Evolutionary conservation across 1,284 basidiomycete genomes (phyloP).

Genomic region (Irpex sp.): DNA sequence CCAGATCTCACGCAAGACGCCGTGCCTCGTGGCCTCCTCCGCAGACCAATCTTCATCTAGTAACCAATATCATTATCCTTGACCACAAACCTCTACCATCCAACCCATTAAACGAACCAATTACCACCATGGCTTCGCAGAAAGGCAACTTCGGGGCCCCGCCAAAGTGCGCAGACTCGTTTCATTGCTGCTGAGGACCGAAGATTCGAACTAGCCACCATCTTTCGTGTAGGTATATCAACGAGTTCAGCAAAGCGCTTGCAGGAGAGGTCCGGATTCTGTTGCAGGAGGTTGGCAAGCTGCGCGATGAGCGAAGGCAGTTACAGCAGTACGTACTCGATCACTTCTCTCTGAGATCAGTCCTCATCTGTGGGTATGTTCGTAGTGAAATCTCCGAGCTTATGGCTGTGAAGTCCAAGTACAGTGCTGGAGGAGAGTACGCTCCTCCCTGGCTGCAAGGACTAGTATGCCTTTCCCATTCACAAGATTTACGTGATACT

Average conservation of each 20-base stretch:
- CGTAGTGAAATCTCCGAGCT: conserved; percentile 70
- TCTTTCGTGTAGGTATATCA: conserved; percentile 47
- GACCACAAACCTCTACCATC: not conserved
- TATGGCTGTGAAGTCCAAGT: conserved; percentile 73
- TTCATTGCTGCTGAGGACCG: not conserved
- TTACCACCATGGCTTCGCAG: not conserved
- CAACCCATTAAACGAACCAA: not conserved
- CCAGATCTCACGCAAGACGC: not conserved
- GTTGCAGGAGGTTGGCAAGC: conserved; percentile 68
- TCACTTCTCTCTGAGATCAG: not conserved
- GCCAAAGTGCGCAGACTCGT: conserved; percentile 11
- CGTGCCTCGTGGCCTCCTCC: not conserved
- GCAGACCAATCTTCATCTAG: not conserved
- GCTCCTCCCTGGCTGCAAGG: conserved; percentile 61
- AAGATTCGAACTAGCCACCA: not conserved
- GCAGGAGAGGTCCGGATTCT: conserved; percentile 35
- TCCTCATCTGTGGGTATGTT: not conserved
- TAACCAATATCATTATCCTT: conserved; percentile 1
- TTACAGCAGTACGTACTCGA: conserved; percentile 57
- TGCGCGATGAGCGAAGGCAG: conserved; percentile 66
- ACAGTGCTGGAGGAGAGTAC: conserved; percentile 67
- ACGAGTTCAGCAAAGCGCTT: conserved; percentile 50
- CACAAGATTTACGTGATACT: not conserved
- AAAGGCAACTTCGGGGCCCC: conserved; percentile 14
- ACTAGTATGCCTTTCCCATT: conserved; percentile 16